Evolutionary conservation across 192 early-diverging fungal species (phyloP), one percentile per base, ranked within the genome.

Genomic region (Backusella liffmaniae): DNA sequence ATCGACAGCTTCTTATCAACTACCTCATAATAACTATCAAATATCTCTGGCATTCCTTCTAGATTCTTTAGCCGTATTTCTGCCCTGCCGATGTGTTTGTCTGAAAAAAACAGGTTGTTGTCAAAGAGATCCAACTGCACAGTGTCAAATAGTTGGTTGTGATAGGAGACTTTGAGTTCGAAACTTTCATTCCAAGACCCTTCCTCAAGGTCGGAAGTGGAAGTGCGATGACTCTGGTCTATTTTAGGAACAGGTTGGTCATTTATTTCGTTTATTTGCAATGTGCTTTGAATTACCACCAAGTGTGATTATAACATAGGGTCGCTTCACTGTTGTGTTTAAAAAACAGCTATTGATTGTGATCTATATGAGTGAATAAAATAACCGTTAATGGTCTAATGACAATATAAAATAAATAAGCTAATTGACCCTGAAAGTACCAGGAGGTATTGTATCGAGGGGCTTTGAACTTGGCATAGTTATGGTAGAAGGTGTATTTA

Each of bases 101-200:
- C 92, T 4, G 90, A 83, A 7, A 92, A 83, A 46, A 94, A 71
- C 4, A 84, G 85, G 72, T 88, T 87, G 26, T 26, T 67, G 49
- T 93, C 91, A 51, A 90, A 94, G 9, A 94, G 73, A 75, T 94
- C 93, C 66, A 94, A 80, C 71, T 92, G 88, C 21, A 85, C 79
- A 10, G 91, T 92, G 36, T 91, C 92, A 84, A 94, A 94, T 5
- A 94, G 84, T 83, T 94, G 92, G 65, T 86, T 88, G 70, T 94
- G 92, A 67, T 90, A 92, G 9, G 90, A 87, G 1, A 94, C 90
- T 1, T 37, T 56, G 23, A 94, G 83, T 77, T 92, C 91, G 74
- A 94, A 94, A 0, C 91, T 89, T 76, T 92, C 92, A 83, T 90
- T 89, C 92, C 92, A 92, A 51, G 81, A 85, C 10, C 91, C 91